Conservation (phyloP, 139 green algal species). For the Volvox reticuliferus region DNA sequence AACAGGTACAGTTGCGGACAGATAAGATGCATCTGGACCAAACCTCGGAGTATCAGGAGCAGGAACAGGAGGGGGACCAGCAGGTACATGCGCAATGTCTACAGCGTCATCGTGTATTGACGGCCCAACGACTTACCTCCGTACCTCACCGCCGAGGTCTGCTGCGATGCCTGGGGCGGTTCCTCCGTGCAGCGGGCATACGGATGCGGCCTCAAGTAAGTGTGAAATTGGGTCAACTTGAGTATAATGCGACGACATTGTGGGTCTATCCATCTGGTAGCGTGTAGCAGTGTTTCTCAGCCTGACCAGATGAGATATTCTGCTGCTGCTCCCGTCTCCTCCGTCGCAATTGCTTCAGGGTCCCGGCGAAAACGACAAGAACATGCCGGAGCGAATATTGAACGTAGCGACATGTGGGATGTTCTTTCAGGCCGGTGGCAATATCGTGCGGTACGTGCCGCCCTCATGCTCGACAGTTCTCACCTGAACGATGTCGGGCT, state of each 20-base stretch:
- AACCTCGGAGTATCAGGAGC: no score
- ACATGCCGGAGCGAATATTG: neutral
- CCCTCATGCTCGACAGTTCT: no score
- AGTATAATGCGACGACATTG: no score
- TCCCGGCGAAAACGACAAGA: slow-evolving; percentile 31
- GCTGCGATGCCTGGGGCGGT: slow-evolving; percentile 4
- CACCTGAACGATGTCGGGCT: no score
- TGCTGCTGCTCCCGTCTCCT: no score
- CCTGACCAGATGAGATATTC: no score
- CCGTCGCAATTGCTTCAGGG: neutral
- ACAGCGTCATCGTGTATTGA: neutral
- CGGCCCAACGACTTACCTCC: neutral
- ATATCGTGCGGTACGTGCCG: slow-evolving; percentile 4
- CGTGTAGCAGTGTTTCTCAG: no score
- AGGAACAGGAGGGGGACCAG: neutral
- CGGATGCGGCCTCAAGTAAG: slow-evolving; percentile 10
- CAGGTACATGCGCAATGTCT: neutral
- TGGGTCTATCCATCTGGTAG: no score
- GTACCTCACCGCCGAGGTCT: neutral
- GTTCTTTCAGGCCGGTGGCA: slow-evolving; percentile 30
- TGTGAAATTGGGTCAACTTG: neutral
- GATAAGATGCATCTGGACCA: neutral
- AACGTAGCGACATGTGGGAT: slow-evolving; percentile 36
- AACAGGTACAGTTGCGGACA: neutral
- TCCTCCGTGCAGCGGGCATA: neutral